A percentile compares a stretch with the other conserved stretches of the same genome.
These are phyloP conservation scores for Mucor lusitanicus DNA, from an alignment of 371 early-diverging fungal genomes.

Conservation along the genomic window DNA sequence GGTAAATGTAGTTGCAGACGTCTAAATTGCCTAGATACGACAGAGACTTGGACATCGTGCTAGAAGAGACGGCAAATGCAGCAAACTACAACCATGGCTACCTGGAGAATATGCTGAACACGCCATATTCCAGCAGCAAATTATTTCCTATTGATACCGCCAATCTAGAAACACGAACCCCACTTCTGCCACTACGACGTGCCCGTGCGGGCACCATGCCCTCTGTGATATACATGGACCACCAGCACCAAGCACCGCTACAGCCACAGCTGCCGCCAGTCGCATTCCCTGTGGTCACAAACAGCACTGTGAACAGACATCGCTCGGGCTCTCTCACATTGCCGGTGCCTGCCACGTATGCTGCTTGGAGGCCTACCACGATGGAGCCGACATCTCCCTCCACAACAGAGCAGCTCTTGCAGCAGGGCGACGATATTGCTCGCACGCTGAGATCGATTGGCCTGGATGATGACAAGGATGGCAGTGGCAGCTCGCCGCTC, in stretches of 20 bases:
- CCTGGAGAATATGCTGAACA: slow-evolving; percentile 6
- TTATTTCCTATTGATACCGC: not conserved
- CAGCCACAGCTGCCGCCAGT: not conserved
- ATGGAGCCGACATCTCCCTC: slow-evolving; percentile 47
- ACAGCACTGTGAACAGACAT: slow-evolving; percentile 26
- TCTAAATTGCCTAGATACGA: not conserved
- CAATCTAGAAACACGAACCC: not conserved
- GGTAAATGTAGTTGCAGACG: no score
- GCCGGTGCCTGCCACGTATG: slow-evolving; percentile 46
- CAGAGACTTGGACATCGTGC: slow-evolving; percentile 40
- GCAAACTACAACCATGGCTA: not conserved
- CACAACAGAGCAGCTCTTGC: slow-evolving; percentile 48
- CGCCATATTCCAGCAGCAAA: not conserved
- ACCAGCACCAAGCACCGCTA: not conserved
- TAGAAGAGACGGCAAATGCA: slow-evolving; percentile 27
- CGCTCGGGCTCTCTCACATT: slow-evolving; percentile 68
- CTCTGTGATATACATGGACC: slow-evolving; percentile 50
- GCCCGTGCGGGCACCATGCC: slow-evolving; percentile 81
- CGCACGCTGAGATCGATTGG: slow-evolving; percentile 77
- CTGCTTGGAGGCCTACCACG: slow-evolving; percentile 32
- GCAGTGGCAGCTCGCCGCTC: slow-evolving; percentile 28
- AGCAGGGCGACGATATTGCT: slow-evolving; percentile 61
- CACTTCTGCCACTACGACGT: slow-evolving; percentile 42
- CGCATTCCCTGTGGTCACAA: not conserved
- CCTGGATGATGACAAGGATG: slow-evolving; percentile 63